These are phyloP conservation scores for Aspergillus candidus DNA, from an alignment of 2,329 filamentous ascomycete species.

Conservation along the genomic window DNA sequence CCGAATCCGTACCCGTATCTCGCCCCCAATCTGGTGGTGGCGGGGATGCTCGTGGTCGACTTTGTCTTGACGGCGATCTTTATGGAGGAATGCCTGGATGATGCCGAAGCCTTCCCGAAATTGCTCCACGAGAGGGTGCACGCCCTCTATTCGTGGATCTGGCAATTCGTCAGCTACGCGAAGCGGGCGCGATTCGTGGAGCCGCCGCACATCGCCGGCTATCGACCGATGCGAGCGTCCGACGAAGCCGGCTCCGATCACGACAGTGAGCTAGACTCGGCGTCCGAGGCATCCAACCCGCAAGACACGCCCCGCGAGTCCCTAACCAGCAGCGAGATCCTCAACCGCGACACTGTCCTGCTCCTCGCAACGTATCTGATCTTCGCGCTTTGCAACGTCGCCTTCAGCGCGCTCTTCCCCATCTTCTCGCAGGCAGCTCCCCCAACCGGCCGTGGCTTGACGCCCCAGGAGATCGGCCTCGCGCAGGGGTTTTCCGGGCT, in stretches of 20 bases:
- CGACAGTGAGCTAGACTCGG: conserved; percentile 41
- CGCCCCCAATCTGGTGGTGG: conserved; percentile 73
- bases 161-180: conserved; percentile 59
- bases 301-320: conserved; percentile 40
- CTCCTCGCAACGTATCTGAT: conserved; percentile 82
- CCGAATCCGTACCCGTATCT: conserved; percentile 70
- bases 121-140: conserved; percentile 50
- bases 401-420: conserved; percentile 90
- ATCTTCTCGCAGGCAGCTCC: conserved; percentile 74
- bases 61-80: conserved; percentile 70
- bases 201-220: conserved; percentile 20
- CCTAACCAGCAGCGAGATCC: conserved; percentile 54
- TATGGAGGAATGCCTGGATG: conserved; percentile 78
- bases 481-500: conserved; percentile 77
- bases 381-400: conserved; percentile 89
- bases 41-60: conserved; percentile 64
- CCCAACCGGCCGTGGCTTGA: conserved; percentile 70
- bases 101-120: conserved; percentile 55
- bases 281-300: conserved; percentile 35
- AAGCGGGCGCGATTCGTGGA: conserved; percentile 55
- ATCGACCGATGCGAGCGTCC: conserved; percentile 23
- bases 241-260: conserved; percentile 26
- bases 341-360: conserved; percentile 75
- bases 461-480: conserved; percentile 75
- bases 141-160: conserved; percentile 60